Evolutionary conservation across 768 basidiomycete species (phyloP).

Genomic region (Mycena maculata): DNA sequence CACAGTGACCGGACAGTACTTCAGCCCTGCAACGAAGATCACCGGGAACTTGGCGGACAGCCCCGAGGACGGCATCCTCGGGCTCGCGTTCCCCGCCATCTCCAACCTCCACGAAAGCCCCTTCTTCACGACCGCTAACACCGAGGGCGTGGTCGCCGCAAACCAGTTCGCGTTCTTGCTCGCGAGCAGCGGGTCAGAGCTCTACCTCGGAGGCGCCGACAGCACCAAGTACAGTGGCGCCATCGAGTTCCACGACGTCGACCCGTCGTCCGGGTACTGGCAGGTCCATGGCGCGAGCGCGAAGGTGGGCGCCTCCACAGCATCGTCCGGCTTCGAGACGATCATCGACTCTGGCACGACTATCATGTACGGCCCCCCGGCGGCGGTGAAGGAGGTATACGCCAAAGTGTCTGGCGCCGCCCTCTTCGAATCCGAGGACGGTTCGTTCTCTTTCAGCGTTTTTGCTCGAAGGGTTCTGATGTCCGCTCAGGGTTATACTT

Average conservation of each 20-base stretch:
- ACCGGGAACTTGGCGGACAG: constrained; percentile 38
- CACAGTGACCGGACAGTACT: constrained; percentile 33
- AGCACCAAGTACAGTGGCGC: constrained; percentile 54
- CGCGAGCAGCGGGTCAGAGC: constrained; percentile 53
- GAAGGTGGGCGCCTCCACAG: constrained; percentile 21
- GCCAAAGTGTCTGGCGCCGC: constrained; percentile 16
- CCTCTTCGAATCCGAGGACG: constrained; percentile 15
- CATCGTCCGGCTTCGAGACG: constrained; percentile 29
- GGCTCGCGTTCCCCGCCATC: constrained; percentile 50
- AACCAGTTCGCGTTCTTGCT: constrained; percentile 60
- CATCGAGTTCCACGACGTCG: constrained; percentile 46
- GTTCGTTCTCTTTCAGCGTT: neutral
- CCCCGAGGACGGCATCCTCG: constrained; percentile 36
- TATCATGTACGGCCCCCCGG: constrained; percentile 43
- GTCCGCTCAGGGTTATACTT: constrained; percentile 1
- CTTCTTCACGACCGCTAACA: constrained; percentile 55
- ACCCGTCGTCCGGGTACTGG: constrained; percentile 41
- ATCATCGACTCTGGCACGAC: constrained; percentile 54
- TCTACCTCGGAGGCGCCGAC: constrained; percentile 65
- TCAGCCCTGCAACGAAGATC: constrained; percentile 49
- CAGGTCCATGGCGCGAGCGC: constrained; percentile 33
- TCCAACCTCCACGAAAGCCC: constrained; percentile 45
- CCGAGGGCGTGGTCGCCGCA: constrained; percentile 43
- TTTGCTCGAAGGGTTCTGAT: neutral
- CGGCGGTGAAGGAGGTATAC: constrained; percentile 8